A percentile compares a stretch with the other conserved stretches of the same genome.
Conservation (phyloP, 306 rosid species). For the Vigna radiata region DNA sequence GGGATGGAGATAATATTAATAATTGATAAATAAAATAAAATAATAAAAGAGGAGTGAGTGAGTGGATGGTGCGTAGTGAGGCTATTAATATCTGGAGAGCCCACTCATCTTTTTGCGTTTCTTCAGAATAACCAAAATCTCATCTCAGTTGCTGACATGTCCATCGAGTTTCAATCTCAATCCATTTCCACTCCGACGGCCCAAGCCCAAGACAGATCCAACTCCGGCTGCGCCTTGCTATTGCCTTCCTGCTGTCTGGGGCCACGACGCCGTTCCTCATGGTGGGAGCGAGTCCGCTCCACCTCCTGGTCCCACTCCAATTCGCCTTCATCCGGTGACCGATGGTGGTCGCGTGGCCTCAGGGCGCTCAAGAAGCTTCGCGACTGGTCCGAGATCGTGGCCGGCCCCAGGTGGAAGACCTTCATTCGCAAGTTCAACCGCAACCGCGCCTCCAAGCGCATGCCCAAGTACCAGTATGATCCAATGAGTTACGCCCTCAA, state of each 20-base stretch:
- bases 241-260: slow-evolving; percentile 64
- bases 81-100: slow-evolving; percentile 3
- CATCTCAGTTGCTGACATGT: slow-evolving; percentile 33
- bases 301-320: slow-evolving; percentile 38
- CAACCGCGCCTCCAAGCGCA: slow-evolving; percentile 54
- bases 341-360: slow-evolving; percentile 78
- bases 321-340: slow-evolving; percentile 36
- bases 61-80: background rate
- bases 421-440: slow-evolving; percentile 80
- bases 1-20: background rate
- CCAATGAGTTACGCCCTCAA: slow-evolving; percentile 85
- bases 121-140: background rate
- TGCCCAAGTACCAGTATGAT: slow-evolving; percentile 77
- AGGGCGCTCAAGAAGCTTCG: slow-evolving; percentile 71
- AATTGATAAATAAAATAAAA: background rate
- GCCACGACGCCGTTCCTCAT: slow-evolving; percentile 42
- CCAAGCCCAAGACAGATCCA: slow-evolving; percentile 45
- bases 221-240: slow-evolving; percentile 7
- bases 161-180: slow-evolving; percentile 52
- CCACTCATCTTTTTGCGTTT: background rate
- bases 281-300: slow-evolving; percentile 79
- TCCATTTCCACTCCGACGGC: slow-evolving; percentile 41
- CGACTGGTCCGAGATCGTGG: slow-evolving; percentile 93
- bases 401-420: slow-evolving; percentile 97
- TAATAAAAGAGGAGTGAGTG: background rate